Percentiles rank a stretch among this genome's conserved stretches.
These are phyloP conservation scores for Penicillium brevicompactum DNA, from an alignment of 2,329 filamentous ascomycete species.

Conservation along the genomic window DNA sequence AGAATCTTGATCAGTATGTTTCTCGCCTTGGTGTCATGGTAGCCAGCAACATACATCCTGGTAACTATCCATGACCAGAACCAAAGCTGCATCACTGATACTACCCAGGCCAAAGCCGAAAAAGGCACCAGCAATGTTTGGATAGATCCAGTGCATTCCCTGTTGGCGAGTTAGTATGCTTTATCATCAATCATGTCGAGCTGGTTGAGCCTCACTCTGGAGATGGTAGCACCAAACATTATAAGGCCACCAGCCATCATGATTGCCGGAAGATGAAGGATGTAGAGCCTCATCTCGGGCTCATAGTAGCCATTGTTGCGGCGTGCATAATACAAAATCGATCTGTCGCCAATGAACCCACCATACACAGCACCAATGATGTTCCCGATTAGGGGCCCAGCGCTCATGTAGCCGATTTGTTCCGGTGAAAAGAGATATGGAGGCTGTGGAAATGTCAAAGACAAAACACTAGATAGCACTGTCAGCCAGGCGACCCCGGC, in stretches of 20 bases:
- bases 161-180: slow-evolving; percentile 13
- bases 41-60: slow-evolving; percentile 29
- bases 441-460: slow-evolving; percentile 39
- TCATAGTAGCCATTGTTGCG: slow-evolving; percentile 52
- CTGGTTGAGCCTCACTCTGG: slow-evolving; percentile 29
- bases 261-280: slow-evolving; percentile 37
- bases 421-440: slow-evolving; percentile 36
- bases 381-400: slow-evolving; percentile 43
- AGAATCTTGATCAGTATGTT: background rate
- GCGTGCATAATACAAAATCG: slow-evolving; percentile 45
- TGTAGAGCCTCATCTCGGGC: slow-evolving; percentile 52
- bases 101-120: slow-evolving; percentile 45
- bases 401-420: slow-evolving; percentile 36
- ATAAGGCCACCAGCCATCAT: slow-evolving; percentile 47
- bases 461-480: slow-evolving; percentile 32
- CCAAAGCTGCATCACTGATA: slow-evolving; percentile 34
- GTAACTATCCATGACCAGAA: slow-evolving; percentile 33
- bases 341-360: slow-evolving; percentile 43
- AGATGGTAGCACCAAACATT: slow-evolving; percentile 44
- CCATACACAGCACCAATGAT: slow-evolving; percentile 44
- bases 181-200: background rate
- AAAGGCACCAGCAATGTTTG: slow-evolving; percentile 39
- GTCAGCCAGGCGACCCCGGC: slow-evolving; percentile 41
- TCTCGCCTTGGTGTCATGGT: background rate
- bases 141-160: slow-evolving; percentile 50